Conservation (phyloP, 768 basidiomycete genomes). For the Chiua virens region DNA sequence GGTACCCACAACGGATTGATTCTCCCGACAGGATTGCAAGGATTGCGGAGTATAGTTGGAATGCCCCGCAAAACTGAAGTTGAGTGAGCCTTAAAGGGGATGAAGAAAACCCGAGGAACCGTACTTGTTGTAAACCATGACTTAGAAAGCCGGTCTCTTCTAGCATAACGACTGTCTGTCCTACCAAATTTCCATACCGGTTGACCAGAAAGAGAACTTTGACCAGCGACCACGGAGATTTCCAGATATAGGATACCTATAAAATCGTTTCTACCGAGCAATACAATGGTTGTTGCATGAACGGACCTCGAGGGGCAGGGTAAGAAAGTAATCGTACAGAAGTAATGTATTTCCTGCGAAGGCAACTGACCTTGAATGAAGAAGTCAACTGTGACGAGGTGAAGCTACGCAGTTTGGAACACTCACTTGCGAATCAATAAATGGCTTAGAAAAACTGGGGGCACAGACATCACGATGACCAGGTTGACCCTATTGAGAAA, state of each 20-base stretch:
- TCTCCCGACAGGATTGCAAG: conserved; percentile 2
- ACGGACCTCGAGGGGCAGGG: conserved; percentile 27
- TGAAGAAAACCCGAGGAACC: background rate
- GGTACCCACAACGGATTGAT: conserved; percentile 7
- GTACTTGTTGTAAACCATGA: conserved; percentile 9
- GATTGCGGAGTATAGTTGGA: background rate
- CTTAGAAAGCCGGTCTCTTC: conserved; percentile 23
- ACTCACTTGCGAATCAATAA: conserved; percentile 21
- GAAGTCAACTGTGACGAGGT: background rate
- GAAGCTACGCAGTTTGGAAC: background rate
- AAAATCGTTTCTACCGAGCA: background rate
- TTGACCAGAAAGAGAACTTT: conserved; percentile 13
- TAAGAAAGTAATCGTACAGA: conserved; percentile 27
- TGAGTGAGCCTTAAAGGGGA: background rate
- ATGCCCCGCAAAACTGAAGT: background rate
- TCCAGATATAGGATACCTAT: conserved; percentile 16
- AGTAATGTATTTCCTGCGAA: conserved; percentile 23
- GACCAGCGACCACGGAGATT: background rate
- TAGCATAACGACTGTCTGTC: conserved; percentile 21
- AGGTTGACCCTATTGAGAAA: too few species aligned
- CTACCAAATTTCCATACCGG: conserved; percentile 14
- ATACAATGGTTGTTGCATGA: background rate
- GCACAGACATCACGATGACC: conserved; percentile 8
- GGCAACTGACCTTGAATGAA: background rate
- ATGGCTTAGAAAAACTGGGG: conserved; percentile 1